phyloP scores from a whole-genome alignment of 192 early-diverging fungal species.

The Spinellus fusiger region DNA sequence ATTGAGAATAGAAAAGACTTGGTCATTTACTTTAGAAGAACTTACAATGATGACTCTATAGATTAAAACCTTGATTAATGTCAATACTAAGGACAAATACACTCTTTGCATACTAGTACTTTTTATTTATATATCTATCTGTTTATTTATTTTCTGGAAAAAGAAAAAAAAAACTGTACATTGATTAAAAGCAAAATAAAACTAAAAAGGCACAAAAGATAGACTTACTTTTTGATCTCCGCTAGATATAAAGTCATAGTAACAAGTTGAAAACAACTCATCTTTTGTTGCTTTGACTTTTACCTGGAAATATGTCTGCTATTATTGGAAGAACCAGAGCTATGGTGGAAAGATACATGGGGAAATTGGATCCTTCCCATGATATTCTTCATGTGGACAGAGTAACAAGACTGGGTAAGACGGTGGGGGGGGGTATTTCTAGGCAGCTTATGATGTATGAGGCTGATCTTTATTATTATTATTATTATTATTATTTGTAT shows the following conservation, averaged over 20 bases:
- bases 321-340: constrained; percentile 33
- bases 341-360: constrained; percentile 60
- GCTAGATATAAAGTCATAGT: background rate
- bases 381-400: constrained; percentile 65
- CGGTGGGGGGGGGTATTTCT: background rate
- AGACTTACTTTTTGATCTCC: background rate
- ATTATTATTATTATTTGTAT: background rate
- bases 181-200: background rate
- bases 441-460: background rate
- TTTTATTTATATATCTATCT: no score
- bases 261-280: constrained; percentile 1
- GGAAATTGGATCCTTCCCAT: constrained; percentile 60
- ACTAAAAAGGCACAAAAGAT: background rate
- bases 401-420: constrained; percentile 50
- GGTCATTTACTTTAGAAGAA: no score
- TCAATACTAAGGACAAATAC: no score
- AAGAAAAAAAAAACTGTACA: background rate
- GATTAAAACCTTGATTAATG: no score
- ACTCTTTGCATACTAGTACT: no score
- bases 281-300: constrained; percentile 1
- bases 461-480: background rate
- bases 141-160: background rate
- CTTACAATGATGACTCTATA: no score
- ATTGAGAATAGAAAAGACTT: no score
- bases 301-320: background rate